Evolutionary conservation across 2,329 filamentous ascomycete species (phyloP).

Genomic region (Ophiostoma sp.): DNA sequence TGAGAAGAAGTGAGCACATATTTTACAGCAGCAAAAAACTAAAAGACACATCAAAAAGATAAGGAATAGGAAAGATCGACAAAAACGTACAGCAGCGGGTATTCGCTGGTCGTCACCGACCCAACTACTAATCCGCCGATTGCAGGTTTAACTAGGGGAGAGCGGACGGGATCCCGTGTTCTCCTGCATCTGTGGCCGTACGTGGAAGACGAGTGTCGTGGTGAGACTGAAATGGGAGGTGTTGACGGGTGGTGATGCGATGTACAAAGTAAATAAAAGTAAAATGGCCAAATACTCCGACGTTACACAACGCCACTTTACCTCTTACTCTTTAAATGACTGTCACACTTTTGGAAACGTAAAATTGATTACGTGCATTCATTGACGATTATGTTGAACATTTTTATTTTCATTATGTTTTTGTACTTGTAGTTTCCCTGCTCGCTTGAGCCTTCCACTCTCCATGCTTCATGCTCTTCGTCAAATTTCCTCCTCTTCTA

Average conservation of each 20-base stretch:
- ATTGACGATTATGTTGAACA: neutral
- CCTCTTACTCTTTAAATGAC: neutral
- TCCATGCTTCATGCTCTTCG: neutral
- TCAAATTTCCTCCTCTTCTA: neutral
- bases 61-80: neutral
- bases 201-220: neutral
- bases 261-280: neutral
- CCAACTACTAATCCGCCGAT: constrained; percentile 8
- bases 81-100: constrained; percentile 12
- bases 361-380: neutral
- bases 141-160: neutral
- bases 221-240: too few species aligned
- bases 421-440: neutral
- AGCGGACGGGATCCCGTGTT: constrained; percentile 4
- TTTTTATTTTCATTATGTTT: neutral
- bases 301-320: neutral
- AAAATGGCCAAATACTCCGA: neutral
- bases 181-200: neutral
- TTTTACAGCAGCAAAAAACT: neutral
- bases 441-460: neutral
- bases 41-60: neutral
- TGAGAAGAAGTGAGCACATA: neutral
- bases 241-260: too few species aligned
- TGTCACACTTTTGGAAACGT: neutral
- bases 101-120: constrained; percentile 11